Percentiles rank a stretch among this genome's conserved stretches.
These are phyloP conservation scores for Cenchrus fungigraminus DNA, from an alignment of 176 grass and related monocot genomes.

Conservation along the genomic window DNA sequence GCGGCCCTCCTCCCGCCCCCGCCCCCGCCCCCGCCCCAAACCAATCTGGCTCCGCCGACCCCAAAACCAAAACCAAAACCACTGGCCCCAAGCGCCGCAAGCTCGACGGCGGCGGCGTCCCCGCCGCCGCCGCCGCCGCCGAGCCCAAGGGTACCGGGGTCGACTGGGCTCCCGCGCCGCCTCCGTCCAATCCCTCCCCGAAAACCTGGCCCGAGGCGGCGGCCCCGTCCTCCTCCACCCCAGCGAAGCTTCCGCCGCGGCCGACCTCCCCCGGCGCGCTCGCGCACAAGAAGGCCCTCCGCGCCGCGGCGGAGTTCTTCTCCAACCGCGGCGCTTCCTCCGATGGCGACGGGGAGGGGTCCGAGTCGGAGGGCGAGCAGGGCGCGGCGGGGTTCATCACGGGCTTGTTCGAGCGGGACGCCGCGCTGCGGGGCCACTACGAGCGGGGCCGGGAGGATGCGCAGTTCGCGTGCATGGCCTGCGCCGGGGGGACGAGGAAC, in stretches of 20 bases:
- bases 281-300: slow-evolving; percentile 26
- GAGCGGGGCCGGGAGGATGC: slow-evolving; percentile 49
- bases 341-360: slow-evolving; percentile 9
- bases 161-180: slow-evolving; percentile 25
- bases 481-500: slow-evolving; percentile 43
- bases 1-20: slow-evolving; percentile 21
- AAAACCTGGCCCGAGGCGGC: slow-evolving; percentile 6
- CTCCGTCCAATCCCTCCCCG: slow-evolving; percentile 12
- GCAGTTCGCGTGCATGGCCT: slow-evolving; percentile 74
- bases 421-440: slow-evolving; percentile 58
- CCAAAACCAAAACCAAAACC: not conserved
- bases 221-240: not conserved
- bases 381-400: slow-evolving; percentile 41
- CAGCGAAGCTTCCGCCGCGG: not conserved
- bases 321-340: not conserved
- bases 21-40: not conserved
- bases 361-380: slow-evolving; percentile 46
- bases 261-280: not conserved
- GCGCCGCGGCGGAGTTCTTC: slow-evolving; percentile 54
- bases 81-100: not conserved
- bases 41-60: not conserved
- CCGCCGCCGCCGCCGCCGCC: not conserved
- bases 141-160: not conserved
- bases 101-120: not conserved
- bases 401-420: slow-evolving; percentile 48